Percentiles rank a stretch among this genome's conserved stretches.
Conservation (phyloP, 441 rosid species). For the Raphanus hybrid region DNA sequence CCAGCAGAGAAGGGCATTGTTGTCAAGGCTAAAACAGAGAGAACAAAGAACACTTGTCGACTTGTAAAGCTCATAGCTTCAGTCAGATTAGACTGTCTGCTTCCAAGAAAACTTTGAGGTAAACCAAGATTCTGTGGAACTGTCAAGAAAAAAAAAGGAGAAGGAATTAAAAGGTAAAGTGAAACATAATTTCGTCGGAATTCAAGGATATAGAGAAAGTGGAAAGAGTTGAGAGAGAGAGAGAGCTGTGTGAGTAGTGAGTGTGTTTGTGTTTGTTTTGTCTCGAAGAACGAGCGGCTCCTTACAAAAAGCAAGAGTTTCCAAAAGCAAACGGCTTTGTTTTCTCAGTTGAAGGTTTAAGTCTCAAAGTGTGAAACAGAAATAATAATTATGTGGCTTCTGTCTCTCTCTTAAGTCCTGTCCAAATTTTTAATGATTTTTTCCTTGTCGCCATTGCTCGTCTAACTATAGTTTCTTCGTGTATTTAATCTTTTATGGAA, state of each 20-base stretch:
- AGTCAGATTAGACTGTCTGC: slow-evolving; percentile 19
- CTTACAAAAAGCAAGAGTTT: not conserved
- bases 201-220: slow-evolving; percentile 36
- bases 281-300: slow-evolving; percentile 46
- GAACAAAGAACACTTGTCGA: slow-evolving; percentile 37
- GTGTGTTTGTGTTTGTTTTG: slow-evolving; percentile 21
- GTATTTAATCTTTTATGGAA: slow-evolving; percentile 15
- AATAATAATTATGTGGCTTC: slow-evolving; percentile 24
- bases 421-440: not conserved
- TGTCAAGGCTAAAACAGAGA: slow-evolving; percentile 50
- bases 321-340: slow-evolving; percentile 20
- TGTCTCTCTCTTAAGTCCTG: not conserved
- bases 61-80: slow-evolving; percentile 50
- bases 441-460: slow-evolving; percentile 13
- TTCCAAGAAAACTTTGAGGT: slow-evolving; percentile 19
- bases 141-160: slow-evolving; percentile 23
- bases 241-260: not conserved
- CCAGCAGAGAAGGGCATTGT: slow-evolving; percentile 52
- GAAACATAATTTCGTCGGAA: slow-evolving; percentile 39
- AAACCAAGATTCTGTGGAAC: slow-evolving; percentile 7
- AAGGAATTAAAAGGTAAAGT: slow-evolving; percentile 45
- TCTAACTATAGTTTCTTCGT: slow-evolving; percentile 32
- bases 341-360: slow-evolving; percentile 26
- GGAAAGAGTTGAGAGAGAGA: slow-evolving; percentile 26
- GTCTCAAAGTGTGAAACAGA: slow-evolving; percentile 39